Evolutionary conservation across 108 stramenopile species (phyloP), one percentile per base, ranked within the genome.

Genomic region (Chaetoceros tenuissimus): DNA sequence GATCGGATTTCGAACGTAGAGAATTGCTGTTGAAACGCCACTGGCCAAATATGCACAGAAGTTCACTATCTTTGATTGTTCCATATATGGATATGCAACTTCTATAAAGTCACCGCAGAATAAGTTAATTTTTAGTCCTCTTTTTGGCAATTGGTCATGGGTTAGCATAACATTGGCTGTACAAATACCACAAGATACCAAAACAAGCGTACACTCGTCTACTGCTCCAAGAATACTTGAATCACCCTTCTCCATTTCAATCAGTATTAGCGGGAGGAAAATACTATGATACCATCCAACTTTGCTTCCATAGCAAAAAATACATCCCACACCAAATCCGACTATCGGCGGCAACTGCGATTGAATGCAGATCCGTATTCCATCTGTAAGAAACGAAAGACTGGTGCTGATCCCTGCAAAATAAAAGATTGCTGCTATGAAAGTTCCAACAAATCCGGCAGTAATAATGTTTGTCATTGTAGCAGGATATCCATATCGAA

Each of bases 61-160:
- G 59, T 84, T 86, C 1, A 87, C 71, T 8, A 79, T 16, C 3
- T 25, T 27, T 50, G 51, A 64, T 28, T 66, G 44, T 55, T 91
- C 86, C 84, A 88, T 88, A 48, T 52, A 81, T 13, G 89, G 89
- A 75, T 91, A 91, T n/a, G 81, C 82, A 1, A 78, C 86, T 68
- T 91, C 89, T 24, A 91, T 70, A 43, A 91, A 87, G 63, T 87
- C 89, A 1, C 89, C 89, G 59, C 72, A 91, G 20, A 81, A 57
- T 17, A 91, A 23, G 64, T 91, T 91, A 27, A 79, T 83, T 24
- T 55, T 44, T 1, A 91, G 48, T 26, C 82, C 89, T 56, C 82
- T 57, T 43, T 62, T 59, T 55, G 23, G 60, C 51, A 21, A 40
- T 28, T 20, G 31, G 29, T 1, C 51, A 23, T 23, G 31, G 1